These are phyloP conservation scores for Candida glucosophila DNA, from an alignment of 1,139 yeast genomes.

Conservation along the genomic window DNA sequence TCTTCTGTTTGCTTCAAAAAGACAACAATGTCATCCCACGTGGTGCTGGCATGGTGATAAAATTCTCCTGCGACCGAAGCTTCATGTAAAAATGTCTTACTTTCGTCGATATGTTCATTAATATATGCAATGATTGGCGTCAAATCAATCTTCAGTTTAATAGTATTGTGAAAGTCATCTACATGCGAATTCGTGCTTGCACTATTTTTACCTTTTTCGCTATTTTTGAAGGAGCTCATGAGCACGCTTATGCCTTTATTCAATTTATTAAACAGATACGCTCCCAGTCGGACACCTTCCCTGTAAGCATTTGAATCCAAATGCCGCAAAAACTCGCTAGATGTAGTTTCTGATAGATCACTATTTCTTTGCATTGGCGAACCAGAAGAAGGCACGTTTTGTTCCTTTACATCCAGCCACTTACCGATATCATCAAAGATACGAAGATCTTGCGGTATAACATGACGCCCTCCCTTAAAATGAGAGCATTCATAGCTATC, in stretches of 20 bases:
- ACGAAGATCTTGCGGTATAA: too few species aligned
- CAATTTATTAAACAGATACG: slow-evolving; percentile 18
- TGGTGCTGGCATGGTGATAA: slow-evolving; percentile 20
- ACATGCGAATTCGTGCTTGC: slow-evolving; percentile 5
- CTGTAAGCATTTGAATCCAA: slow-evolving; percentile 24
- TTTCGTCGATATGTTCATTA: slow-evolving; percentile 21
- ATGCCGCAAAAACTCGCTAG: too few species aligned
- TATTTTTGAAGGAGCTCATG: slow-evolving; percentile 1
- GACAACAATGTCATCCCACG: slow-evolving; percentile 30
- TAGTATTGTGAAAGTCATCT: slow-evolving; percentile 29
- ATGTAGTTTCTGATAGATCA: too few species aligned
- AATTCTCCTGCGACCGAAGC: slow-evolving; percentile 20
- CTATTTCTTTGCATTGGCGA: too few species aligned
- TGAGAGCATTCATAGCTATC: too few species aligned
- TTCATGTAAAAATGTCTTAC: slow-evolving; percentile 15
- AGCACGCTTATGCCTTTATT: slow-evolving; percentile 12
- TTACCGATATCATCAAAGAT: too few species aligned
- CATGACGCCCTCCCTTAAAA: too few species aligned
- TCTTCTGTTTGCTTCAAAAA: slow-evolving; percentile 10
- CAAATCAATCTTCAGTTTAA: slow-evolving; percentile 23
- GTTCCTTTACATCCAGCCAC: too few species aligned
- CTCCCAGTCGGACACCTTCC: slow-evolving; percentile 27
- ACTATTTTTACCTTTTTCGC: neutral
- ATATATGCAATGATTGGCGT: slow-evolving; percentile 25
- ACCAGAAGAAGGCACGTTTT: too few species aligned